These are phyloP conservation scores for Heimioporus retisporus DNA, from an alignment of 1,284 basidiomycete species.

Conservation along the genomic window DNA sequence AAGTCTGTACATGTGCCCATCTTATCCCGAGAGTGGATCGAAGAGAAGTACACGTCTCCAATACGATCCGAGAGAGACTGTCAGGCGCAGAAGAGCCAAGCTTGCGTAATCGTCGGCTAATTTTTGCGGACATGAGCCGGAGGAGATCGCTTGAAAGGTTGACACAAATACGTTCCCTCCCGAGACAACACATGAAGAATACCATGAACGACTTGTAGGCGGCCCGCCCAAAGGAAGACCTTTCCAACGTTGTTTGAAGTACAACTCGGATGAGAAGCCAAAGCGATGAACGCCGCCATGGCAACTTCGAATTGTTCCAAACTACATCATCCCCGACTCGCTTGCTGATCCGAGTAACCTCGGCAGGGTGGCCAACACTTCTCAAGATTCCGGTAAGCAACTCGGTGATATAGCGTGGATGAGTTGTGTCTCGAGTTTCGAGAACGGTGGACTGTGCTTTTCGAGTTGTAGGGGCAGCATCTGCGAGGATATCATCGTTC, in stretches of 20 bases:
- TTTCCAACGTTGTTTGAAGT: constrained; percentile 54
- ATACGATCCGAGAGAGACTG: constrained; percentile 26
- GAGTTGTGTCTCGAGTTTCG: constrained; percentile 40
- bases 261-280: constrained; percentile 50
- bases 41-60: constrained; percentile 26
- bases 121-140: neutral
- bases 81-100: constrained; percentile 34
- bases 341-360: constrained; percentile 38
- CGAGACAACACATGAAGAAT: constrained; percentile 48
- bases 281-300: constrained; percentile 51
- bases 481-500: constrained; percentile 29
- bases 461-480: constrained; percentile 14
- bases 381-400: constrained; percentile 42
- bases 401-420: constrained; percentile 48
- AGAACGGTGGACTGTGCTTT: constrained; percentile 31
- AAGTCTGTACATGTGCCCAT: constrained; percentile 23
- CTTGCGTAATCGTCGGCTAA: constrained; percentile 47
- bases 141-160: constrained; percentile 44
- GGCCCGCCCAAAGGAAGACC: constrained; percentile 16
- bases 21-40: constrained; percentile 24
- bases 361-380: constrained; percentile 14
- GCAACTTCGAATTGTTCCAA: constrained; percentile 39
- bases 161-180: constrained; percentile 27
- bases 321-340: constrained; percentile 47
- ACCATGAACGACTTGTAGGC: constrained; percentile 61